Evolutionary conservation across 2,329 filamentous ascomycete species (phyloP).

Genomic region (Penicillium sp.): DNA sequence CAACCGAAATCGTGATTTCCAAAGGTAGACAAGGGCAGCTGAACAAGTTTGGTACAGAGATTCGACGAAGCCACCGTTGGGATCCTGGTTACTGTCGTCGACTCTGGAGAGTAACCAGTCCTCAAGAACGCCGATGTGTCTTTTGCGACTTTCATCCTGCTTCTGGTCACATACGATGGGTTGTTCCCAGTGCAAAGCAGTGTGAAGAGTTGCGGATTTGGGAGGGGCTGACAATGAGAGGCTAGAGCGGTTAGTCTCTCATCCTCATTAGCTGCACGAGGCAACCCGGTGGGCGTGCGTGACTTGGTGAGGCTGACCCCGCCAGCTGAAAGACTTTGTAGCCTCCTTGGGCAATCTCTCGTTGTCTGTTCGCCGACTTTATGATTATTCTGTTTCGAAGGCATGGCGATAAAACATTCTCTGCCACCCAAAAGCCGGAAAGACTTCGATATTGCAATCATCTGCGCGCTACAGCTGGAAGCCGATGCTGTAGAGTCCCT

Average conservation of each 20-base stretch:
- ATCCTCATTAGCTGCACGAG: not conserved
- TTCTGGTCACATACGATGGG: not conserved
- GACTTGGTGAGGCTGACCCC: not conserved
- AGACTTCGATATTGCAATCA: slow-evolving; percentile 10
- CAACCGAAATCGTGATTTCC: slow-evolving; percentile 6
- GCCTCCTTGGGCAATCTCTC: no score
- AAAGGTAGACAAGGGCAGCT: slow-evolving; percentile 5
- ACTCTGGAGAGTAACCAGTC: not conserved
- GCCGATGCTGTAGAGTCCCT: slow-evolving; percentile 11
- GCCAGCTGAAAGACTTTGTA: no score
- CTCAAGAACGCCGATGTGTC: not conserved
- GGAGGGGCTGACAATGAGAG: not conserved
- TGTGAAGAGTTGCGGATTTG: no score
- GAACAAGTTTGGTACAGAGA: slow-evolving; percentile 10
- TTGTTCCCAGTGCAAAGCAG: not conserved
- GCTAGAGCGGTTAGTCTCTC: not conserved
- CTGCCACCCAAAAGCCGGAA: not conserved
- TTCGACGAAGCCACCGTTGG: slow-evolving; percentile 10
- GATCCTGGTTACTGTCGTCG: slow-evolving; percentile 7
- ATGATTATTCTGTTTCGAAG: no score
- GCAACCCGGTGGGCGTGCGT: not conserved
- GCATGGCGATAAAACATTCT: not conserved
- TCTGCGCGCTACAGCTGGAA: slow-evolving; percentile 13
- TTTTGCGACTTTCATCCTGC: not conserved
- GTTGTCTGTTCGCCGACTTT: no score